Conservation (phyloP, 495 filamentous ascomycete genomes). For the Stereocaulon alpinum region DNA sequence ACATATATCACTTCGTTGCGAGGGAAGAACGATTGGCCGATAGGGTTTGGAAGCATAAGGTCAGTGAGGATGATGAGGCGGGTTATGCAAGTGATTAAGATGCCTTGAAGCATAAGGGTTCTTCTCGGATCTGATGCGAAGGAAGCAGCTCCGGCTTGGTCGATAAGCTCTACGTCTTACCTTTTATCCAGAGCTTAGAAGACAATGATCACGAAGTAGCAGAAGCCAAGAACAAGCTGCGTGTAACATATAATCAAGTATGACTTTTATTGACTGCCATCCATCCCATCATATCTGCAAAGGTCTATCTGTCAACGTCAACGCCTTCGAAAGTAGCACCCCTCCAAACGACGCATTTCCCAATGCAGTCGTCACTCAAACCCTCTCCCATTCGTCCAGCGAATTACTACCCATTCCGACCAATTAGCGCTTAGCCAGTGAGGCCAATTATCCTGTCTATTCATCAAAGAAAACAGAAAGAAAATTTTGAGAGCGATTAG, state of each 20-base stretch:
- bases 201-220: no score
- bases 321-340: background rate
- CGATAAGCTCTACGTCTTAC: no score
- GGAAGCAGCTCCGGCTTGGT: no score
- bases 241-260: background rate
- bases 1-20: no score
- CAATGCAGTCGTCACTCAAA: background rate
- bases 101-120: no score
- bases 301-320: background rate
- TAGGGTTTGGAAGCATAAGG: no score
- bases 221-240: background rate
- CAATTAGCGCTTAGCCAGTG: conserved; percentile 11
- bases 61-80: no score
- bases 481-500: background rate
- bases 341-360: background rate
- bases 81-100: no score
- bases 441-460: conserved; percentile 7
- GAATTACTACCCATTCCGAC: background rate
- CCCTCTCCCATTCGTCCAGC: conserved; percentile 6
- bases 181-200: no score
- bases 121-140: no score
- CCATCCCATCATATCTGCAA: background rate
- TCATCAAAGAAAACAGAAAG: background rate
- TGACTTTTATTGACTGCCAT: background rate
- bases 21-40: no score